These are phyloP conservation scores for Hondaea fermentalgiana DNA, from an alignment of 108 stramenopile genomes.

Conservation along the genomic window DNA sequence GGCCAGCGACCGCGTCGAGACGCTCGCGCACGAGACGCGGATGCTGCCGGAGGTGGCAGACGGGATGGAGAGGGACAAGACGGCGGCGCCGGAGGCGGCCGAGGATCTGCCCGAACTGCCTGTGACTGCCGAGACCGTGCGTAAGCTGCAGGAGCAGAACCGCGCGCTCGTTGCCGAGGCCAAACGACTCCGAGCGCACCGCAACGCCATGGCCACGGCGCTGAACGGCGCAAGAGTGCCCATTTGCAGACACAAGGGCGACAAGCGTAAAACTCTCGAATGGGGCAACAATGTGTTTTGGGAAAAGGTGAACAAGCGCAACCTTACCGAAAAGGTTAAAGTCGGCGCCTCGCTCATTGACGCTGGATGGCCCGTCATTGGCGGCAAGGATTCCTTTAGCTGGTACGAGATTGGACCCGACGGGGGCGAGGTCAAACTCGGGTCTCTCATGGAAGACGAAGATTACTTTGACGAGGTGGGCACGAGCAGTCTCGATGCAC, in stretches of 20 bases:
- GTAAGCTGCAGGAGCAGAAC: neutral
- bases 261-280: neutral
- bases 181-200: neutral
- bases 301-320: neutral
- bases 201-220: neutral
- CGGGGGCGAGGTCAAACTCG: neutral
- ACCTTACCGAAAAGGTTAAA: neutral
- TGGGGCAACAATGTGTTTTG: neutral
- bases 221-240: neutral
- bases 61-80: too few relatives aligned
- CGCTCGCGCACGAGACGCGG: too few relatives aligned
- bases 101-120: too few relatives aligned
- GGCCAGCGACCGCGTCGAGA: too few relatives aligned
- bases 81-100: too few relatives aligned
- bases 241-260: neutral
- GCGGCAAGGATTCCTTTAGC: neutral
- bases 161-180: neutral
- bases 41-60: too few relatives aligned
- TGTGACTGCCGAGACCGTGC: neutral
- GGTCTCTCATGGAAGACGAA: neutral
- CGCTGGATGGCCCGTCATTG: neutral
- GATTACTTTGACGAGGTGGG: neutral
- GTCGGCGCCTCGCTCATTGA: neutral
- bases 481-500: neutral
- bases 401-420: neutral